Evolutionary conservation across 306 rosid species (phyloP).

Genomic region (Inga leiocalycina): DNA sequence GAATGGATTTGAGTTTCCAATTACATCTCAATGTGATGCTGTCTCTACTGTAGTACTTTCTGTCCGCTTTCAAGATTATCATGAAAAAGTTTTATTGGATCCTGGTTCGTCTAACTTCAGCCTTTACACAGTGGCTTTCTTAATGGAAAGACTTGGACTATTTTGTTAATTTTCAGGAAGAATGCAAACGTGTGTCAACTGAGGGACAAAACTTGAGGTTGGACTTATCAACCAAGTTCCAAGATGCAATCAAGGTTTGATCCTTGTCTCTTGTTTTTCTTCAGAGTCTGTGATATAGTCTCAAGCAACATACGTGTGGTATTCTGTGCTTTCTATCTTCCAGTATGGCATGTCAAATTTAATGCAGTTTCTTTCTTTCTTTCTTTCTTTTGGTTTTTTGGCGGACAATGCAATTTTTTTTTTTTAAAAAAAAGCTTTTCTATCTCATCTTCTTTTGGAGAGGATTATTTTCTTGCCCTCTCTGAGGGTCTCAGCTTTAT

Average conservation of each 20-base stretch:
- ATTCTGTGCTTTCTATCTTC: slow-evolving; percentile 10
- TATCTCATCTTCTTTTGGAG: background rate
- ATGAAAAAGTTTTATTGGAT: slow-evolving; percentile 22
- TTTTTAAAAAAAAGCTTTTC: background rate
- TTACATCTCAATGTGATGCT: background rate
- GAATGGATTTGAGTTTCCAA: background rate
- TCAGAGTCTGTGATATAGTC: slow-evolving; percentile 20
- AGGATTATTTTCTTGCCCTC: background rate
- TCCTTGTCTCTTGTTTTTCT: slow-evolving; percentile 4
- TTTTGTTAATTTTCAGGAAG: slow-evolving; percentile 65
- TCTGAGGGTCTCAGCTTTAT: background rate
- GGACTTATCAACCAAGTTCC: slow-evolving; percentile 86
- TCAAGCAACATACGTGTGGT: slow-evolving; percentile 24
- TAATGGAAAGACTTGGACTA: slow-evolving; percentile 26
- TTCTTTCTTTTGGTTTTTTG: background rate
- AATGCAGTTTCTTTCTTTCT: slow-evolving; percentile 1
- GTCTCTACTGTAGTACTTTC: background rate
- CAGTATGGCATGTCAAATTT: background rate
- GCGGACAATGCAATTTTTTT: background rate
- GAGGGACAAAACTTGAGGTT: slow-evolving; percentile 94
- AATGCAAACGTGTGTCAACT: slow-evolving; percentile 87
- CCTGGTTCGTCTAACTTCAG: slow-evolving; percentile 22
- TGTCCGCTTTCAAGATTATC: background rate
- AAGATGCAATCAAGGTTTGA: slow-evolving; percentile 93
- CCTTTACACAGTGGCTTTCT: slow-evolving; percentile 19